A percentile compares a stretch with the other conserved stretches of the same genome.
Conservation (phyloP, 352 stramenopile genomes). For the Pythium vanterpoolii region DNA sequence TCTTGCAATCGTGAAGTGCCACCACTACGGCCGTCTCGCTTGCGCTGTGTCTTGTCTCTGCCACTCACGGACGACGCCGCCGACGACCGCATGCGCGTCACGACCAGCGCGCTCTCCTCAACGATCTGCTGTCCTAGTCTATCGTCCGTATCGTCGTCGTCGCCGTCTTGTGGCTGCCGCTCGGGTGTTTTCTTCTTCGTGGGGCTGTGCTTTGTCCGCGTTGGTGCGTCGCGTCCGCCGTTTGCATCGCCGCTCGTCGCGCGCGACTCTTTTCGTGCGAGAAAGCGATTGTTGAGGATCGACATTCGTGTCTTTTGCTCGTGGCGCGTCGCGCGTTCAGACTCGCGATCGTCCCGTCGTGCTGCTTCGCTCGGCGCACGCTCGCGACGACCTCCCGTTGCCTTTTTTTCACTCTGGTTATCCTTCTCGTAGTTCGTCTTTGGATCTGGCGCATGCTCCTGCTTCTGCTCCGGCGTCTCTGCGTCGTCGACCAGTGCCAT, state of each 20-base stretch:
- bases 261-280: conserved; percentile 29
- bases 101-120: conserved; percentile 19
- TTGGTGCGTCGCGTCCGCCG: neutral
- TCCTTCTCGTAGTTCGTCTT: neutral
- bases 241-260: neutral
- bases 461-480: neutral
- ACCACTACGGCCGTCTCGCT: neutral
- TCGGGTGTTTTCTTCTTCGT: neutral
- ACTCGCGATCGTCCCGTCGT: conserved; percentile 34
- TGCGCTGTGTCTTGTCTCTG: neutral
- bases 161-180: conserved; percentile 5
- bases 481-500: conserved; percentile 10
- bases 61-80: conserved; percentile 6
- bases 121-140: neutral
- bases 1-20: neutral
- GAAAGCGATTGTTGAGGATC: conserved; percentile 51
- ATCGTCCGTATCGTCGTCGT: conserved; percentile 5
- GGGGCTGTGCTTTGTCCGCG: neutral
- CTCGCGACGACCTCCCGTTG: neutral
- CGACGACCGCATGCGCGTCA: conserved; percentile 14
- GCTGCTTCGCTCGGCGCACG: conserved; percentile 27
- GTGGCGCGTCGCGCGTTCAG: conserved; percentile 29
- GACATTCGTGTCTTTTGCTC: conserved; percentile 21
- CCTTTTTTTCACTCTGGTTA: neutral
- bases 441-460: neutral